These are phyloP conservation scores for Trypanosoma rangeli DNA, from an alignment of 208 protist genomes.

Conservation along the genomic window DNA sequence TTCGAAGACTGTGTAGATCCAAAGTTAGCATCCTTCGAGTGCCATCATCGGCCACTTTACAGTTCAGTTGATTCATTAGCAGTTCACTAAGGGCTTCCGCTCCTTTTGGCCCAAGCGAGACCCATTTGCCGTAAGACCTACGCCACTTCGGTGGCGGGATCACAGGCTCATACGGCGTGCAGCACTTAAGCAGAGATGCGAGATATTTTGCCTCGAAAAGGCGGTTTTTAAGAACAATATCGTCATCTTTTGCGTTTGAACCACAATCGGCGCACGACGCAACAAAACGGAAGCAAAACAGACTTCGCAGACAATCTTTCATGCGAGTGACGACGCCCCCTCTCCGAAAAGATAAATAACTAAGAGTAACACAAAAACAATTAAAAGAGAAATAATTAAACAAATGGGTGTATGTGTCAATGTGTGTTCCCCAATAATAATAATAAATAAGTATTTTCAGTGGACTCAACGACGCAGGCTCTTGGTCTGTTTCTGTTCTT, in stretches of 20 bases:
- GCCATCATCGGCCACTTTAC: background rate
- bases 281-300: background rate
- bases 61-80: conserved; percentile 4
- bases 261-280: background rate
- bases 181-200: conserved; percentile 41
- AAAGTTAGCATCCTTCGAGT: conserved; percentile 45
- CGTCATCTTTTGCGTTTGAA: background rate
- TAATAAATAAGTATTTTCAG: background rate
- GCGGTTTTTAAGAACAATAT: background rate
- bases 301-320: background rate
- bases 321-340: background rate
- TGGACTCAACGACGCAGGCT: background rate
- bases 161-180: conserved; percentile 29
- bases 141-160: conserved; percentile 58
- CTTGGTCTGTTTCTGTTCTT: background rate
- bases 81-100: conserved; percentile 30
- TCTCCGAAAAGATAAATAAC: no score
- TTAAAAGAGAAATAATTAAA: conserved; percentile 1
- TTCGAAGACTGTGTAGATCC: conserved; percentile 54
- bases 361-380: background rate
- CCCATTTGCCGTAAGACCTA: conserved; percentile 44
- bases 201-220: background rate
- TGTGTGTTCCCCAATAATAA: background rate
- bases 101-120: conserved; percentile 37
- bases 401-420: background rate